Conservation (phyloP, 2,329 filamentous ascomycete species). For the Monosporascus cannonballus region DNA sequence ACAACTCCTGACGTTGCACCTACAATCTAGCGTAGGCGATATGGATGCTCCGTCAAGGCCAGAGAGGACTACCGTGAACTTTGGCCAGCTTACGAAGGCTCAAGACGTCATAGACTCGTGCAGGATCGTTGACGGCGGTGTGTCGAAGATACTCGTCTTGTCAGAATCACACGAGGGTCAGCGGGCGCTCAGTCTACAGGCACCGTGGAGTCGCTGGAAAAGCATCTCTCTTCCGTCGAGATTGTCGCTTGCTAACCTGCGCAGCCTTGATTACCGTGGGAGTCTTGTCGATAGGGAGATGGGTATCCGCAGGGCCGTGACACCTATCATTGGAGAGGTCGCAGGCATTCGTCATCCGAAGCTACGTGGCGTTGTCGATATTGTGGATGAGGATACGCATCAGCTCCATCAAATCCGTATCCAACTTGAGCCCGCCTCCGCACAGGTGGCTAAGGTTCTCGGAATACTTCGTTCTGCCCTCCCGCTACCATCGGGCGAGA, state of each 20-base stretch:
- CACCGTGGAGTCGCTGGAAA: constrained; percentile 68
- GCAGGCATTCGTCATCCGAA: constrained; percentile 52
- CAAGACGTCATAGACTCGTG: constrained; percentile 68
- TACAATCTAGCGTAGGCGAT: constrained; percentile 30
- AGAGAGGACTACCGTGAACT: constrained; percentile 36
- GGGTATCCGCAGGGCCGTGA: constrained; percentile 39
- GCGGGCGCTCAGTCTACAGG: constrained; percentile 64
- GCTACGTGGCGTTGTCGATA: constrained; percentile 56
- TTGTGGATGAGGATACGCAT: constrained; percentile 55
- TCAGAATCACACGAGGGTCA: constrained; percentile 59
- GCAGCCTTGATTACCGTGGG: constrained; percentile 51
- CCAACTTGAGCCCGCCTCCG: constrained; percentile 57
- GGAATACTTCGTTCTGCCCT: constrained; percentile 59
- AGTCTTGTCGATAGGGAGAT: constrained; percentile 48
- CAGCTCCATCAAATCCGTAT: constrained; percentile 60
- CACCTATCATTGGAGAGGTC: constrained; percentile 41
- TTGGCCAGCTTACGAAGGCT: constrained; percentile 50
- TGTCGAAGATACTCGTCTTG: constrained; percentile 64
- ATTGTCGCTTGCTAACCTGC: constrained; percentile 53
- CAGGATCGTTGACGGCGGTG: constrained; percentile 59
- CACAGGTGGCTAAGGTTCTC: constrained; percentile 56
- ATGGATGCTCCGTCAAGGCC: constrained; percentile 17
- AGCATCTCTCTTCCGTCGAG: constrained; percentile 55
- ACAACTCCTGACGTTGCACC: constrained; percentile 58
- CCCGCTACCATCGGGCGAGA: constrained; percentile 52